Conservation (phyloP, 768 basidiomycete species). For the Harrya chromipes region DNA sequence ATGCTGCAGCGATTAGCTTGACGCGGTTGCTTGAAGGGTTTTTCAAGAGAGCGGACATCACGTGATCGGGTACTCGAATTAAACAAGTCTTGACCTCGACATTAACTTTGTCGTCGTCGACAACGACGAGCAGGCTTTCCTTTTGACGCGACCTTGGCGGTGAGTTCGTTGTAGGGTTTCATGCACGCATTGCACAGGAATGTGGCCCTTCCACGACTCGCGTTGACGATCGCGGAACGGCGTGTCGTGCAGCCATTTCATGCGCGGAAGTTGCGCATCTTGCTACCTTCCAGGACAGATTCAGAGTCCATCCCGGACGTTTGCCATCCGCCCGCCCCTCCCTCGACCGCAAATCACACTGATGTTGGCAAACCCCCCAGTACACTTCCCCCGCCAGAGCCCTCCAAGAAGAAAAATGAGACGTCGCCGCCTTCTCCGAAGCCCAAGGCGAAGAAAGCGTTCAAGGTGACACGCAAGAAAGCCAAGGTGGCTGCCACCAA, state of each 20-base stretch:
- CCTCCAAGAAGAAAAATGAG: slow-evolving; percentile 2
- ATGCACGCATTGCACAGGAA: slow-evolving; percentile 10
- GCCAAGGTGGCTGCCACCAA: background rate
- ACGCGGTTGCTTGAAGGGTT: background rate
- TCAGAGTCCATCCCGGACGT: background rate
- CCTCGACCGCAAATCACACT: background rate
- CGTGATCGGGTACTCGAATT: slow-evolving; percentile 4
- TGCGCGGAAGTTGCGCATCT: slow-evolving; percentile 11
- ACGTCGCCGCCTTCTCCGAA: background rate
- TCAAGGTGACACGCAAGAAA: slow-evolving; percentile 1
- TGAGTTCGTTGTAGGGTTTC: background rate
- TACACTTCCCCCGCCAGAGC: too few species aligned
- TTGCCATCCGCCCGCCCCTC: background rate
- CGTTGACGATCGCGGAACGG: slow-evolving; percentile 13
- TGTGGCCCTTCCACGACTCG: slow-evolving; percentile 4
- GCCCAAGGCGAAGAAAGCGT: background rate
- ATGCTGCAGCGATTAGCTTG: slow-evolving; percentile 6
- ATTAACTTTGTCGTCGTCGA: too few species aligned
- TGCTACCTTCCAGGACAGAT: background rate
- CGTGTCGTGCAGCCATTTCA: slow-evolving; percentile 16
- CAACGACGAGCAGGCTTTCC: background rate
- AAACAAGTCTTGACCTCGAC: too few species aligned
- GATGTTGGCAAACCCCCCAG: too few species aligned
- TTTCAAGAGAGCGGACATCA: slow-evolving; percentile 1
- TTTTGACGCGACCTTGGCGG: background rate